Conservation (phyloP, 371 early-diverging fungal species). For the Mucor velutinosus region DNA sequence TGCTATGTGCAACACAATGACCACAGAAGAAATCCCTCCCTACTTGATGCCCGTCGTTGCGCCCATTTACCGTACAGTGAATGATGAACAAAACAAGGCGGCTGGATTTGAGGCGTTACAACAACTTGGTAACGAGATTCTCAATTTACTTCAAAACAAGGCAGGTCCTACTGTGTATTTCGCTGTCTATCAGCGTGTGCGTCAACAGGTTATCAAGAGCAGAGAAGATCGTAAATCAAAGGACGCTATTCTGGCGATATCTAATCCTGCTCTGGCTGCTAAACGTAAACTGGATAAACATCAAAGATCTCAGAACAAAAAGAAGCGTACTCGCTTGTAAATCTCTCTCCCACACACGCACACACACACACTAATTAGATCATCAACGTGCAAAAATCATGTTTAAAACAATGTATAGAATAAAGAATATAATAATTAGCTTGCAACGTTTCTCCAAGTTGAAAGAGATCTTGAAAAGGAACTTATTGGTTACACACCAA, state of each 20-base stretch:
- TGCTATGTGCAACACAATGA: constrained; percentile 74
- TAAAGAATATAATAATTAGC: neutral
- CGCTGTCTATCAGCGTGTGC: constrained; percentile 71
- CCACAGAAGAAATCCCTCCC: constrained; percentile 55
- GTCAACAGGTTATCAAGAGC: constrained; percentile 55
- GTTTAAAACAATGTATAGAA: constrained; percentile 1
- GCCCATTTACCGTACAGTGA: constrained; percentile 80
- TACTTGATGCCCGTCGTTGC: constrained; percentile 76
- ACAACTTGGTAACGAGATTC: constrained; percentile 78
- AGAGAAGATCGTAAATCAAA: constrained; percentile 49
- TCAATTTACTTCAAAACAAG: constrained; percentile 76
- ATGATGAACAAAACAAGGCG: constrained; percentile 72
- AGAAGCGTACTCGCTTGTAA: constrained; percentile 21
- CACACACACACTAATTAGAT: neutral
- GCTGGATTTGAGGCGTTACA: constrained; percentile 70
- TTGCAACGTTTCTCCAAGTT: too few species aligned
- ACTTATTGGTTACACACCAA: too few species aligned
- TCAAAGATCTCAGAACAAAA: constrained; percentile 31
- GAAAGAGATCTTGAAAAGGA: too few species aligned
- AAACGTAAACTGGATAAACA: constrained; percentile 35
- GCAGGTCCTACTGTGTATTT: constrained; percentile 80
- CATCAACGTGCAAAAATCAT: neutral
- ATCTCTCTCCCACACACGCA: neutral
- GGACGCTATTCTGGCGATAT: constrained; percentile 53
- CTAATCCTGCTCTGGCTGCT: constrained; percentile 35